These are phyloP conservation scores for Fragilaria crotonensis DNA, from an alignment of 108 stramenopile species.

Conservation along the genomic window DNA sequence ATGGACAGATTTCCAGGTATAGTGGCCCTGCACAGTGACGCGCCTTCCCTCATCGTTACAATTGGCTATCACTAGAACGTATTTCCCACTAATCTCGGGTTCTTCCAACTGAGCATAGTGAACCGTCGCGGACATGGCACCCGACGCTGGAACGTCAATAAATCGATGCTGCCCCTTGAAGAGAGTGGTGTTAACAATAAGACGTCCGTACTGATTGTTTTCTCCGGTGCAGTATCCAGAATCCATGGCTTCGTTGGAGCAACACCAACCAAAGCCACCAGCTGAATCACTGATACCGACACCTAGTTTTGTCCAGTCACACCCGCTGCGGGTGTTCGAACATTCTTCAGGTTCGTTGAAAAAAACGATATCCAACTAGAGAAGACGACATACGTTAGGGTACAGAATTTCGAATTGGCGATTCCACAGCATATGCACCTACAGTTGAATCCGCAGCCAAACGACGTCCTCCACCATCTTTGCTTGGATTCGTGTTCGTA, in stretches of 20 bases:
- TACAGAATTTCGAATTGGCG: neutral
- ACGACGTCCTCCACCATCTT: conserved; percentile 17
- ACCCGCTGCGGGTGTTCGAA: conserved; percentile 51
- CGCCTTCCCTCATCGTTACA: conserved; percentile 69
- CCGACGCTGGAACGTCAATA: conserved; percentile 50
- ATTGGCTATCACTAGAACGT: conserved; percentile 69
- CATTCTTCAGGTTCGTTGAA: conserved; percentile 46
- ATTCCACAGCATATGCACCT: neutral
- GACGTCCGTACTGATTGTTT: conserved; percentile 40
- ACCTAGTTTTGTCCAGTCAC: conserved; percentile 76
- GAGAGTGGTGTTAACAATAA: conserved; percentile 51
- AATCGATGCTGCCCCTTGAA: conserved; percentile 57
- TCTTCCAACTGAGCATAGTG: conserved; percentile 37
- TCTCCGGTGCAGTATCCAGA: conserved; percentile 48
- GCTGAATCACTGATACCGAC: conserved; percentile 45
- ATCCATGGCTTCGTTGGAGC: conserved; percentile 59
- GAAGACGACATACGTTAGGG: neutral
- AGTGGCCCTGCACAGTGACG: conserved; percentile 51
- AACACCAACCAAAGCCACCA: conserved; percentile 66
- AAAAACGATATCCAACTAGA: conserved; percentile 5
- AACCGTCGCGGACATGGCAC: conserved; percentile 34
- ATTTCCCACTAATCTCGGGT: conserved; percentile 44
- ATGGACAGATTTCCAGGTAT: conserved; percentile 59
- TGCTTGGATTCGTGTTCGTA: neutral
- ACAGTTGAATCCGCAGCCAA: conserved; percentile 1